Evolutionary conservation across 768 basidiomycete species (phyloP), one percentile per base, ranked within the genome.

Genomic region (Naganishia onofrii): DNA sequence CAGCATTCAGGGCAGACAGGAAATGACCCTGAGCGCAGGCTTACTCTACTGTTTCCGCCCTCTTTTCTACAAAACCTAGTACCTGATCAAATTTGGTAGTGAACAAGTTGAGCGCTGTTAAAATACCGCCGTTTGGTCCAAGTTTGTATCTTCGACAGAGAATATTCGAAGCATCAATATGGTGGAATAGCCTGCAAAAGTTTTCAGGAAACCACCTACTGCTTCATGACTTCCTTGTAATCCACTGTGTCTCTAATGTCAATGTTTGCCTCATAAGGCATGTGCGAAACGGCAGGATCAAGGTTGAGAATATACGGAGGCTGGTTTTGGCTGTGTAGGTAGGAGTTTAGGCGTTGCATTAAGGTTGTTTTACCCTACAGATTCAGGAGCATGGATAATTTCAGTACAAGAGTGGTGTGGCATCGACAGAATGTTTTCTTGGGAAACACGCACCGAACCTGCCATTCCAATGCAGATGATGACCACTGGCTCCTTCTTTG

Each of bases 71-170:
- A 71, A 94, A 83, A 19, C 86, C 86, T 52, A 99, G 83, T 12
- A 99, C 96, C 81, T 99, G 95, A 78, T 99, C 96, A 74, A 99
- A 94, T 81, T 98, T 99, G 13, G 96, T 99, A 44, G 96, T 96
- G 81, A 99, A 99, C 70, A 99, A 81, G 80, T 99, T 99, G 77
- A 99, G 85, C 0, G 95, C 91, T 28, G 96, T 99, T 80, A 99
- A 81, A 74, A 99, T 99, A 29, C 93, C 96, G 32, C 96, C 96
- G 80, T 98, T 99, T 0, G 96, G 96, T 4, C 96, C 96, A 68
- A 99, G 84, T 81, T 97, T 97, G 83, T 99, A 99, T 83, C 93
- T 96, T 42, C 8, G 52, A 15, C 65, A 58, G 4, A 29, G 36
- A 7, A 8, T 21, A n/a, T 46, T 17, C 19, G 19, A 3, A 46